Conservation (phyloP, 169 alveolate species). For the Cryptosporidium sp. region DNA sequence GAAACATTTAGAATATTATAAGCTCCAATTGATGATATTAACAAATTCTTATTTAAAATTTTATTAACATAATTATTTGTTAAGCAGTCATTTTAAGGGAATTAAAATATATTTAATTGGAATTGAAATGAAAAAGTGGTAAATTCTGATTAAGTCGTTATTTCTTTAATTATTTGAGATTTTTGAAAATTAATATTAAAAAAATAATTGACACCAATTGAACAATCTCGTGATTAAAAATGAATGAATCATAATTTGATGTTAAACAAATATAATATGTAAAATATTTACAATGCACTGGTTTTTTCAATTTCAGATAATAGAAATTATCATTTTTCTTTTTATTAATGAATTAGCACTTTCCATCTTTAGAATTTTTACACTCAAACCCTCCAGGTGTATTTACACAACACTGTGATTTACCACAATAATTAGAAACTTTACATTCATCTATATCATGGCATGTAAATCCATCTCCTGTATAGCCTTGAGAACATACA, state of each 20-base stretch:
- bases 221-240: too few species aligned
- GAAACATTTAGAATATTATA: background rate
- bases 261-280: too few species aligned
- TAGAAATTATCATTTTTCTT: background rate
- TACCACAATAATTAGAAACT: slow-evolving; percentile 29
- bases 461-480: slow-evolving; percentile 54
- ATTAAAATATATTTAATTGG: too few species aligned
- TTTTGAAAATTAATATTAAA: background rate
- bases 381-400: slow-evolving; percentile 72
- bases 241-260: too few species aligned
- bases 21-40: background rate
- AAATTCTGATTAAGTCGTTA: background rate
- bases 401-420: slow-evolving; percentile 46
- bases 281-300: background rate
- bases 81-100: background rate
- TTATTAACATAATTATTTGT: too few species aligned
- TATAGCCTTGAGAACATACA: slow-evolving; percentile 67
- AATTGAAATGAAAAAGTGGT: too few species aligned
- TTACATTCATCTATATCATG: slow-evolving; percentile 59
- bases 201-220: too few species aligned
- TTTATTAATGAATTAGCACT: background rate
- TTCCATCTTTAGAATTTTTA: slow-evolving; percentile 13
- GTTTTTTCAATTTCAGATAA: background rate
- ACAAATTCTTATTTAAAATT: too few species aligned
- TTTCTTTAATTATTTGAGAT: background rate